Evolutionary conservation across 73 alveolate genomes (phyloP), one percentile per base, ranked within the genome.

Genomic region (Tetrahymena borealis): DNA sequence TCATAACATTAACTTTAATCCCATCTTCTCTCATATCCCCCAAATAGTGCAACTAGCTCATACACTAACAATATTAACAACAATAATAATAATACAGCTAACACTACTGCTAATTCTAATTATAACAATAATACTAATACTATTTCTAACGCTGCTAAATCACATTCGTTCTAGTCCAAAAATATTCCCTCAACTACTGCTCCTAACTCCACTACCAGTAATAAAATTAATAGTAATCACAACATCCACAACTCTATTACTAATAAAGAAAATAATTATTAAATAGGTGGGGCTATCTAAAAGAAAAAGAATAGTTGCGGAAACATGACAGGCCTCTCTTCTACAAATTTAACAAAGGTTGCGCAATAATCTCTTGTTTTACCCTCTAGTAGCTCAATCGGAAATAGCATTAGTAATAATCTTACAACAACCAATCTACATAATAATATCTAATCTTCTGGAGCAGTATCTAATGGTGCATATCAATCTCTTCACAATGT

Each of bases 271-370:
- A 60, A 60, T 60, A 60, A 60, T 60, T 60, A 60, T 60, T 60
- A 60, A 60, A 60, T 60, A 60, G 85, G 85, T 60, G 85, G 85
- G 85, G 85, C 85, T 60, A 60, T 60, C 85, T 60, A 60, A 60
- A 60, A 60, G 85, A 60, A 60, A 60, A 60, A 60, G 85, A 60
- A 60, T 60, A 60, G 85, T 28, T 60, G 85, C 31, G 85, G 85
- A n/a, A 60, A 60, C 85, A 60, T 60, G 85, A 60, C 85, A 60
- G 85, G 85, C 9, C 85, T 60, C 38, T 60, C 85, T 60, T 60
- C 85, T 24, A 60, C 33, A 24, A 60, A 60, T 28, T 60, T 60
- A 35, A 35, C 85, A 60, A 60, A 60, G 85, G 85, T 60, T 18
- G 85, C 85, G n/a, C 85, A 60, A 20, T 60, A 32, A 24, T 60